phyloP scores from a whole-genome alignment of 1,139 yeast species.

The Lodderomyces parapsilosis region DNA sequence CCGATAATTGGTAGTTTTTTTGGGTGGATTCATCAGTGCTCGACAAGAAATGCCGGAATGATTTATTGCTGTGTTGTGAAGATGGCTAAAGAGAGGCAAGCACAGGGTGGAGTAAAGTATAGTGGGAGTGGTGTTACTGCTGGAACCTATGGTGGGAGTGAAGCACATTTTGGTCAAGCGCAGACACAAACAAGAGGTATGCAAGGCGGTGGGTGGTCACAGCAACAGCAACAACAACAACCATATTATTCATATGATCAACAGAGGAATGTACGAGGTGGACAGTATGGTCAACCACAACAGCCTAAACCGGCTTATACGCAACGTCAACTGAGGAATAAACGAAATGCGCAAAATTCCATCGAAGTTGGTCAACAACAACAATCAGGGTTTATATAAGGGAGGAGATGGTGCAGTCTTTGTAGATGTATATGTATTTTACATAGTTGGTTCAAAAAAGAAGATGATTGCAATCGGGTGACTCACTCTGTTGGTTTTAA shows the following conservation, averaged over 20 bases:
- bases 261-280: constrained; percentile 2
- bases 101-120: constrained; percentile 20
- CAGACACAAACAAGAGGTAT: constrained; percentile 2
- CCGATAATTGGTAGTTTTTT: constrained; percentile 78
- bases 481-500: too few species aligned
- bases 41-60: constrained; percentile 85
- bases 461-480: too few species aligned
- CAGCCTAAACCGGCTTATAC: constrained; percentile 3
- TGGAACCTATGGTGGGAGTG: constrained; percentile 9
- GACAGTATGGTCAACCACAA: not conserved
- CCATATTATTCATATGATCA: too few species aligned
- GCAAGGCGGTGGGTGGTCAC: constrained; percentile 1
- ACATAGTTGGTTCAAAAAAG: too few species aligned
- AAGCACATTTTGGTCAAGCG: constrained; percentile 3
- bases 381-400: constrained; percentile 28
- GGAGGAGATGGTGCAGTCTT: not conserved
- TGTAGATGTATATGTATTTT: not conserved
- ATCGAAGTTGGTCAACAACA: constrained; percentile 26
- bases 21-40: constrained; percentile 80
- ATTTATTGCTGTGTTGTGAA: constrained; percentile 53
- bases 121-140: constrained; percentile 18
- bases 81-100: constrained; percentile 32
- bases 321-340: not conserved
- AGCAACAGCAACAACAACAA: constrained; percentile 6
- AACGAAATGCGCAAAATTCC: constrained; percentile 5